Evolutionary conservation across 768 basidiomycete genomes (phyloP).

Genomic region (Paxillus rubicundulus): DNA sequence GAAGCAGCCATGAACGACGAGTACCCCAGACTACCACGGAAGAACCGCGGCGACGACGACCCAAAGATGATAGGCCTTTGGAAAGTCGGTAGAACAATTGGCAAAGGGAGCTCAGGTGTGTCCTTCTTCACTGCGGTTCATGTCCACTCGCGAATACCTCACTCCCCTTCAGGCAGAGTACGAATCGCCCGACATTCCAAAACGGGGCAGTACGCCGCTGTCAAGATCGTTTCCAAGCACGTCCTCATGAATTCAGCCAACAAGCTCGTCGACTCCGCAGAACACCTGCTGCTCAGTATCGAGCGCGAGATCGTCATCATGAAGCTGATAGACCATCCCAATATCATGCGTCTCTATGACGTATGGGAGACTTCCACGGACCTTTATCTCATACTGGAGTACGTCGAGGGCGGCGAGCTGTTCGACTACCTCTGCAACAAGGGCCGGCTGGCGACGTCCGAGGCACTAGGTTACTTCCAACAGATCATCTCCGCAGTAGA

Average conservation of each 20-base stretch:
- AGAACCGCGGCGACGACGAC: conserved; percentile 36
- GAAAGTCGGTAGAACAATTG: conserved; percentile 84
- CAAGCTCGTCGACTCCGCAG: conserved; percentile 68
- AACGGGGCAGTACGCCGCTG: conserved; percentile 86
- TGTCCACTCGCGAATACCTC: no score
- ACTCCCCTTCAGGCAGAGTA: conserved; percentile 65
- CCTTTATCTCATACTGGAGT: conserved; percentile 90
- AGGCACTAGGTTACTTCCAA: conserved; percentile 85
- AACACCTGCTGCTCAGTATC: conserved; percentile 74
- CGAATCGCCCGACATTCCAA: conserved; percentile 85
- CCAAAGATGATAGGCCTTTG: conserved; percentile 75
- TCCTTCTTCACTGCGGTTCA: not conserved
- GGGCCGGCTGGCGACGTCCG: conserved; percentile 64
- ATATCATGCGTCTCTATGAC: conserved; percentile 91
- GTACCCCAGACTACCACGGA: conserved; percentile 29
- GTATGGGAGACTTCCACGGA: conserved; percentile 94
- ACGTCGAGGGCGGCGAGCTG: conserved; percentile 91
- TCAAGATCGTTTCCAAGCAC: conserved; percentile 90
- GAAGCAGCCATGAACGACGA: conserved; percentile 21
- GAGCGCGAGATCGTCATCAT: conserved; percentile 96
- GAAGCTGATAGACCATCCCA: conserved; percentile 95
- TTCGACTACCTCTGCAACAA: conserved; percentile 88
- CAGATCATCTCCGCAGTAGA: conserved; percentile 91
- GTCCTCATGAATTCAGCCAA: conserved; percentile 62
- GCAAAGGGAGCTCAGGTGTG: conserved; percentile 75